Conservation (phyloP, 495 filamentous ascomycete species). For the Penicillium canescens region DNA sequence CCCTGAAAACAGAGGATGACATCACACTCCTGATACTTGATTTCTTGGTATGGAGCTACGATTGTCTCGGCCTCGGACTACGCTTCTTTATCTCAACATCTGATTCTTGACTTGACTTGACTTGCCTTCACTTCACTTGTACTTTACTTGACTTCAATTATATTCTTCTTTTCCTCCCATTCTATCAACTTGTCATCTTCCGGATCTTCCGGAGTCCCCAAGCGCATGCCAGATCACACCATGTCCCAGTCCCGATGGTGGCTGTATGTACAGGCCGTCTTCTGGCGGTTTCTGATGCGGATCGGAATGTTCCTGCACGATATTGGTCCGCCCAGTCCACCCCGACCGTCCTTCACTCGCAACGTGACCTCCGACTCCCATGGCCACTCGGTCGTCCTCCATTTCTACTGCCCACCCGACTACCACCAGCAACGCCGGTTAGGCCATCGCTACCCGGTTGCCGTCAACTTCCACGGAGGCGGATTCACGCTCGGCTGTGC, state of each 20-base stretch:
- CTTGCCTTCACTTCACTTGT: too few species aligned
- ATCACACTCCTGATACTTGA: conserved; percentile 6
- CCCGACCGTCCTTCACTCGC: conserved; percentile 64
- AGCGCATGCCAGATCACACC: conserved; percentile 1
- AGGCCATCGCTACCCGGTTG: conserved; percentile 52
- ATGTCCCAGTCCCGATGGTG: conserved; percentile 62
- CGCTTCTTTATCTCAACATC: not conserved
- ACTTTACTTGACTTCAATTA: not conserved
- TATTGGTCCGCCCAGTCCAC: conserved; percentile 65
- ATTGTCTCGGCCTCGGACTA: too few species aligned
- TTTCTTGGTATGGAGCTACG: conserved; percentile 7
- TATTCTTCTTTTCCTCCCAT: not conserved
- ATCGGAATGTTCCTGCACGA: conserved; percentile 79
- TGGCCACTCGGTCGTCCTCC: conserved; percentile 60
- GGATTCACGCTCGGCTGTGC: conserved; percentile 73
- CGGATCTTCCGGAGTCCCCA: conserved; percentile 4
- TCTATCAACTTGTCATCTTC: not conserved
- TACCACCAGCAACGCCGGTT: conserved; percentile 47
- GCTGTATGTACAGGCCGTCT: conserved; percentile 67
- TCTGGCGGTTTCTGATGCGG: conserved; percentile 78
- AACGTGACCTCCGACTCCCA: conserved; percentile 56
- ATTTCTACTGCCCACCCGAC: conserved; percentile 76
- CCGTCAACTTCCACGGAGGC: conserved; percentile 77
- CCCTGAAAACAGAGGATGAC: not conserved
- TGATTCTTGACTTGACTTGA: too few species aligned